Evolutionary conservation across 495 filamentous ascomycete genomes (phyloP), one percentile per base, ranked within the genome.

Genomic region (Letharia columbiana): DNA sequence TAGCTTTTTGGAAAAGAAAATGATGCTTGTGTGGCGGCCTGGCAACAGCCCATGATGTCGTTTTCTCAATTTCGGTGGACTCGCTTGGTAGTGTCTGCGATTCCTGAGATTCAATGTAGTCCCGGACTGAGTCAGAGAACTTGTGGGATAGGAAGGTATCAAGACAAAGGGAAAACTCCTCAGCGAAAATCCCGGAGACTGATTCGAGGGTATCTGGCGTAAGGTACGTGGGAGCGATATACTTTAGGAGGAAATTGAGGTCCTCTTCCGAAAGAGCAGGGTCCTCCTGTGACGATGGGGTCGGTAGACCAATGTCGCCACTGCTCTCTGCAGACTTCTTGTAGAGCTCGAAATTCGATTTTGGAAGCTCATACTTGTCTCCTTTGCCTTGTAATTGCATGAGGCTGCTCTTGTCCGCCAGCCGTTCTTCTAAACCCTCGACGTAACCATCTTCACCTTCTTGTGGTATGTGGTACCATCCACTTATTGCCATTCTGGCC

Each of bases 401-500:
- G 54, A 98, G 82, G 68, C 91, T 91, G 77, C 92, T 96, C 71
- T 91, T 91, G 70, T 90, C 87, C 15, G 90, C 90, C 31, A 94
- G 81, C 72, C 87, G 87, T 76, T 91, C 90, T 74, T 98, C 94
- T n/a, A 91, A 79, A 3, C 93, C 95, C 67, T 87, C 81, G 63
- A 92, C 86, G 69, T 88, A 98, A 13, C 94, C 95, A n/a, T 93
- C 90, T 73, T 99, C 94, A 45, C 94, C 94, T 68, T 89, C 79
- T 73, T 99, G 94, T 0, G 94, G 95, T 62, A 99, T 97, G 74
- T 99, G 94, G 77, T 91, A 99, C 94, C 94, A 99, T n/a, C 94
- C 94, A 67, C 90, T 95, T 69, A 99, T 98, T 37, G 94, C 94
- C 91, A 98, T 97, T 64, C 94, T 85, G 54, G 96, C 85, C 57